Base-by-base conservation (phyloP, 495 filamentous ascomycete genomes). In the Staphylotrichum tortipilum region DNA sequence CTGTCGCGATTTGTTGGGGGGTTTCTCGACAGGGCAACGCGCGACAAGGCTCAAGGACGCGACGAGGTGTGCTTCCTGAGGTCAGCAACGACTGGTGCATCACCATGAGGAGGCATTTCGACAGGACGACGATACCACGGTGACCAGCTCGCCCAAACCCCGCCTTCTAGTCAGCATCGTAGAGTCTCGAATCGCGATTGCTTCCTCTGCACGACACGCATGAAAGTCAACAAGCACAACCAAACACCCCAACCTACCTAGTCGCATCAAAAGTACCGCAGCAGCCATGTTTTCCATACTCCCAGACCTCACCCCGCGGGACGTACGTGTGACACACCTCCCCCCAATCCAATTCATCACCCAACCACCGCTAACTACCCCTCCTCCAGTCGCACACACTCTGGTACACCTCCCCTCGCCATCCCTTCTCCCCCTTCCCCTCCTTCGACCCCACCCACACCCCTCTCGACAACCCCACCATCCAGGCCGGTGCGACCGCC, bases 241-340 rank as follows among this genome's bases (percentile, higher is more conserved):
- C n/a, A n/a, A n/a, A n/a, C n/a, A n/a, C n/a, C n/a, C n/a, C n/a
- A n/a, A n/a, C n/a, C n/a, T n/a, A n/a, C n/a, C n/a, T n/a, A n/a
- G n/a, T n/a, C n/a, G n/a, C n/a, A n/a, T n/a, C 26, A 28, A 10
- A 35, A 35, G 2, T 3, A 31, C 3, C 7, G 33, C 29, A n/a
- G 51, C 53, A 40, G 68, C 50, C 44, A 85, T 79, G 77, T 77
- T 86, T 59, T 74, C 81, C 30, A 76, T 85, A 28, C 77, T 90
- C n/a, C 85, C 86, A 9, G 77, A 80, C 53, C 74, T 90, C 50
- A 74, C 77, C 31, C 84, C 86, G 19, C 82, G 79, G 56, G 82
- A 87, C 55, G 86, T 88, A 76, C 60, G 79, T 41, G n/a, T 23
- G 11, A 18, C 6, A 22, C 22, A 19, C n/a, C 14, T 26, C 34